Evolutionary conservation across 768 basidiomycete genomes (phyloP).

Genomic region (Kwoniella mangroviensis): DNA sequence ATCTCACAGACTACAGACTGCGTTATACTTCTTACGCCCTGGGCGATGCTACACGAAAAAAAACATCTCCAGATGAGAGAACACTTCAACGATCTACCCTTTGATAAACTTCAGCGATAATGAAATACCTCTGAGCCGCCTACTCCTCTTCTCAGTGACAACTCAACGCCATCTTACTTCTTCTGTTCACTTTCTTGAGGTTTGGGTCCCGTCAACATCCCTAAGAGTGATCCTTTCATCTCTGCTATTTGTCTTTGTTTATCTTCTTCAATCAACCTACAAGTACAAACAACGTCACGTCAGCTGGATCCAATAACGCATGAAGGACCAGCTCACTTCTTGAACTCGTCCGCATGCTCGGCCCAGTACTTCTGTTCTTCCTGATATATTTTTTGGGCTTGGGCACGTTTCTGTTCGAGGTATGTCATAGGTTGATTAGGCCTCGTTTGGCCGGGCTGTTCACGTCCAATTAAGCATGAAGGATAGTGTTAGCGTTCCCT

Average conservation of each 20-base stretch:
- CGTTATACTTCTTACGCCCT: background rate
- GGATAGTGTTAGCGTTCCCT: background rate
- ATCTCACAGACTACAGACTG: background rate
- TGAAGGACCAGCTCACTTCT: constrained; percentile 38
- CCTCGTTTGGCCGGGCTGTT: constrained; percentile 41
- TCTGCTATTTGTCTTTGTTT: constrained; percentile 57
- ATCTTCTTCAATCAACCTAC: constrained; percentile 57
- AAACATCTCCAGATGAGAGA: too few relatives aligned
- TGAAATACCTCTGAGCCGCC: too few relatives aligned
- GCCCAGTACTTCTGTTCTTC: constrained; percentile 57
- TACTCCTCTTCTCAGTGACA: too few relatives aligned
- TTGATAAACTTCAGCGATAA: too few relatives aligned
- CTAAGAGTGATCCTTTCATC: constrained; percentile 54
- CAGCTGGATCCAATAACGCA: background rate
- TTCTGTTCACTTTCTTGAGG: constrained; percentile 7
- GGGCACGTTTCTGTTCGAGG: constrained; percentile 56
- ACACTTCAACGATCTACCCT: too few relatives aligned
- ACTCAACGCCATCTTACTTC: background rate
- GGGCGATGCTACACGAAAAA: background rate
- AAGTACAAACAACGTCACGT: background rate
- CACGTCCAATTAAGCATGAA: background rate
- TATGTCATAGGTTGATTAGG: constrained; percentile 57
- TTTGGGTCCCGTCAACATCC: constrained; percentile 43
- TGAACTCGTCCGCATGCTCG: constrained; percentile 57
- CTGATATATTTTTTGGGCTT: constrained; percentile 55